phyloP scores from a whole-genome alignment of 805 yeast species.

The Metschnikowia koreensis region DNA sequence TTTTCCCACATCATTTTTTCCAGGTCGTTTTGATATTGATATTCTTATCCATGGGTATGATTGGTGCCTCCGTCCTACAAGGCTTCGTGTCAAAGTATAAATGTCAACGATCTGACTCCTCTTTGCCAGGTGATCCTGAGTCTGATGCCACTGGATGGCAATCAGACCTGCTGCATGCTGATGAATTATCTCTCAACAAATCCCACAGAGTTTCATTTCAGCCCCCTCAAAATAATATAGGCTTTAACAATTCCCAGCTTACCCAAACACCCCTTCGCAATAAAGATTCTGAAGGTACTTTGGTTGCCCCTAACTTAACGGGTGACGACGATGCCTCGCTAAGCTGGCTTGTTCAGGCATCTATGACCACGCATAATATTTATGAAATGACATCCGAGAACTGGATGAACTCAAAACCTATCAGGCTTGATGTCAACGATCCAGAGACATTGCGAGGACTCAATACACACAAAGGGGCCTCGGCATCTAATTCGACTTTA shows the following conservation, averaged over 20 bases:
- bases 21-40: background rate
- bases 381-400: slow-evolving; percentile 14
- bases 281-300: slow-evolving; percentile 11
- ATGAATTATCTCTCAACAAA: slow-evolving; percentile 9
- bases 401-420: slow-evolving; percentile 14
- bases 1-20: background rate
- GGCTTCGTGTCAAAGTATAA: background rate
- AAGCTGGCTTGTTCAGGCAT: slow-evolving; percentile 13
- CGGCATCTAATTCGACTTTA: background rate
- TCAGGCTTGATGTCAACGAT: background rate
- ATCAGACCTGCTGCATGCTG: slow-evolving; percentile 2
- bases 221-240: background rate
- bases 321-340: slow-evolving; percentile 7
- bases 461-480: background rate
- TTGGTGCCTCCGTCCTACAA: background rate
- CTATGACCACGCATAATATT: slow-evolving; percentile 8
- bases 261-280: slow-evolving; percentile 2
- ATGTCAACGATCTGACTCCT: background rate
- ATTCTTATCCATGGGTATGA: background rate
- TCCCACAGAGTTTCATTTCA: slow-evolving; percentile 1
- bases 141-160: slow-evolving; percentile 6
- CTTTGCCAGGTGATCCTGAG: background rate
- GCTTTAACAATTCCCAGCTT: background rate
- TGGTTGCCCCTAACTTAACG: slow-evolving; percentile 1
- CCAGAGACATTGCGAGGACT: slow-evolving; percentile 1